Base-by-base conservation (phyloP, 495 filamentous ascomycete genomes). In the Aspergillus kassunensis region DNA sequence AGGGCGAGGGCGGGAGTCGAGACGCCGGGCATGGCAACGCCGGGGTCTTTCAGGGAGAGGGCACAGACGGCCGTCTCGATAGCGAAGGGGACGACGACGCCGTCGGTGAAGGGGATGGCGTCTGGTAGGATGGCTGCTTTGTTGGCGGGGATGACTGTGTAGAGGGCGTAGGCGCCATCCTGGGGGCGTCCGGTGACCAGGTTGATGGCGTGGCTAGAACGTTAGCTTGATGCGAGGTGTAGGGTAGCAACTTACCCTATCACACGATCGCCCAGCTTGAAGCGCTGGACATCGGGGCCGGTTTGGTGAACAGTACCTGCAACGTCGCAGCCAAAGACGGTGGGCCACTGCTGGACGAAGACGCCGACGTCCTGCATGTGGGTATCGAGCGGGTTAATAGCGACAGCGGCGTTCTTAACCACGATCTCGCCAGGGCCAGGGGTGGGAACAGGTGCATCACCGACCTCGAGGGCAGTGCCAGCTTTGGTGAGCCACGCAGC, bases 251-350 rank as follows among this genome's bases (percentile, higher is more conserved):
- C 3, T 39, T 58, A 68, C 55, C 68, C 74, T 42, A 72, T 55
- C 20, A 78, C 72, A 29, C 75, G 72, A 52, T 76, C 68, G 8
- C 71, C 74, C 24, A 63, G 63, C 41, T 67, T 67, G 54, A 75
- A 69, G 19, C 63, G 53, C 3, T 51, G 23, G 4, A 72, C 70
- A 9, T 51, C 56, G 2, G 56, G 19, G 10, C 76, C 76, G 3
- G 70, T 61, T 30, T 69, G 58, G 24, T 64, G 56, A 0, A 79
- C 65, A 21, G 60, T 57, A 6, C 76, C 76, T 20, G 75, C 71
- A 2, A 71, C 67, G 33, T 79, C 76, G 20, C 52, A 62, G 20
- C 75, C 76, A 10, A 72, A 50, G 16, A 73, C 58, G 23, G 54
- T 36, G 1, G 71, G 69, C 59, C 67, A 70, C 18, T 58, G 39